These are phyloP conservation scores for Adansonia grandidieri DNA, from an alignment of 441 rosid genomes.

Conservation along the genomic window DNA sequence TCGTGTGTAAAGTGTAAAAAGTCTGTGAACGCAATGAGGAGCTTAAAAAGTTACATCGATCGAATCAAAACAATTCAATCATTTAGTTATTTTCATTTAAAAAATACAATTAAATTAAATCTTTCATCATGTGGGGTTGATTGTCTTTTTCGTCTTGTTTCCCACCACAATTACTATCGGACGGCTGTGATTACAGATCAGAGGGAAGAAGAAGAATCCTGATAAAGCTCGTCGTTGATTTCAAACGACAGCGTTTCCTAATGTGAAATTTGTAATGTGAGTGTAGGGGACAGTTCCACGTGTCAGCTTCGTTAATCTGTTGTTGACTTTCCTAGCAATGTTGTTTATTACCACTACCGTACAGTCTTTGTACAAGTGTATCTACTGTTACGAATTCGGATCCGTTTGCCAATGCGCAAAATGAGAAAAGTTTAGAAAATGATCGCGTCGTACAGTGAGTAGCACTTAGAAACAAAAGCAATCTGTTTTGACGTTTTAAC, in stretches of 20 bases:
- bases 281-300: conserved; percentile 31
- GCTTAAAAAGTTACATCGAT: conserved; percentile 23
- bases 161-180: background rate
- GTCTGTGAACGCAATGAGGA: conserved; percentile 23
- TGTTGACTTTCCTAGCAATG: conserved; percentile 26
- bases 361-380: background rate
- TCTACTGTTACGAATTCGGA: background rate
- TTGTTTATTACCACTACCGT: background rate
- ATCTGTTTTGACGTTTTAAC: conserved; percentile 1
- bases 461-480: background rate
- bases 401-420: background rate
- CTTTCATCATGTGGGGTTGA: conserved; percentile 19
- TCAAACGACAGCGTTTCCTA: background rate
- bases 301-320: conserved; percentile 23
- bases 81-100: background rate
- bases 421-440: background rate
- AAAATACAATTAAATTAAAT: background rate
- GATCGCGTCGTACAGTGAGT: background rate
- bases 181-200: conserved; percentile 38
- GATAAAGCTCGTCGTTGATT: background rate
- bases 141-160: conserved; percentile 7
- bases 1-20: background rate
- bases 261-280: conserved; percentile 11
- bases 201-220: background rate
- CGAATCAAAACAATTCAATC: background rate